These are phyloP conservation scores for Cordyceps javanica DNA, from an alignment of 2,329 filamentous ascomycete genomes.

Conservation along the genomic window DNA sequence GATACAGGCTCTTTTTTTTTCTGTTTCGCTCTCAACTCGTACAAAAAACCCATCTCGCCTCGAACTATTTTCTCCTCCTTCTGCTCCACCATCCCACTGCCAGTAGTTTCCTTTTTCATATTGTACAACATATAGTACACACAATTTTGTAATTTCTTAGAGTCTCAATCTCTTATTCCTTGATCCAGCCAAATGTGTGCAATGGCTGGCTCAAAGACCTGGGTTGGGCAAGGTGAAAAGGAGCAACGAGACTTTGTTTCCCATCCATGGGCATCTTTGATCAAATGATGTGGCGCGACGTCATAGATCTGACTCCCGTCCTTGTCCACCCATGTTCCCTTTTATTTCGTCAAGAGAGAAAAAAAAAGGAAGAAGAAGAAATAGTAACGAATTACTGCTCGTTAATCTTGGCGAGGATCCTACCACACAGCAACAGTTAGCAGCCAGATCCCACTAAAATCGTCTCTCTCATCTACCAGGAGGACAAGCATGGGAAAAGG, in stretches of 20 bases:
- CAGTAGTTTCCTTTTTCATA: neutral
- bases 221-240: neutral
- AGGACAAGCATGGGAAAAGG: neutral
- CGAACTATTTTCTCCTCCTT: neutral
- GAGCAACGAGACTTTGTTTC: neutral
- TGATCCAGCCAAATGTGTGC: no score
- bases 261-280: constrained; percentile 16
- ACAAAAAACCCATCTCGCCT: no score
- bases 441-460: neutral
- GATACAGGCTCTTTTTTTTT: neutral
- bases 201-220: no score
- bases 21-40: neutral
- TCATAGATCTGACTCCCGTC: neutral
- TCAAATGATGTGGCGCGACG: neutral
- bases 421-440: constrained; percentile 31
- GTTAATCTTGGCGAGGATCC: constrained; percentile 98
- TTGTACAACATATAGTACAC: constrained; percentile 12
- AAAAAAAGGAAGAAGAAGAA: no score
- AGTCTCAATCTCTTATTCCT: neutral
- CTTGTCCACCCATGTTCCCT: constrained; percentile 17
- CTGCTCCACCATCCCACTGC: neutral
- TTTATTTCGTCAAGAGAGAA: no score
- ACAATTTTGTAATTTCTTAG: neutral
- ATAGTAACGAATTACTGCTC: constrained; percentile 55
- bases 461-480: no score